phyloP scores from a whole-genome alignment of 2,329 filamentous ascomycete species.

The Talaromyces sp. region DNA sequence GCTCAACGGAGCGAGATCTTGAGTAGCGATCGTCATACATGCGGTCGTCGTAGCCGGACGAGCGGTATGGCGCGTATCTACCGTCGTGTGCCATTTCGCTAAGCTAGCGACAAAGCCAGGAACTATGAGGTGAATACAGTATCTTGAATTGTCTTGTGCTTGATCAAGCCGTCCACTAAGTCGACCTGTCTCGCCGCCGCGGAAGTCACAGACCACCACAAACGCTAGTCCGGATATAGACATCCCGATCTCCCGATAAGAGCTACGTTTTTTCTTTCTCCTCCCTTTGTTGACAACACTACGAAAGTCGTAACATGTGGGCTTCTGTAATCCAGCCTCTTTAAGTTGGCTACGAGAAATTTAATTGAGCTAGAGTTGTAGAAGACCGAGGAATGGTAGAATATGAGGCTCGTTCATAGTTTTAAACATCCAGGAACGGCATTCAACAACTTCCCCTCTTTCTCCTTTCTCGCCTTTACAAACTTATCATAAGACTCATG shows the following conservation, averaged over 20 bases:
- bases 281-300: no score
- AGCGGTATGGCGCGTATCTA: constrained; percentile 27
- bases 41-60: constrained; percentile 32
- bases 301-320: no score
- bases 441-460: neutral
- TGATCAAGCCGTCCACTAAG: neutral
- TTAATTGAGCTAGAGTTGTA: no score
- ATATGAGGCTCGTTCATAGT: no score
- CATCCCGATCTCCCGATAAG: neutral
- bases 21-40: constrained; percentile 48
- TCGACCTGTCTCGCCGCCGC: neutral
- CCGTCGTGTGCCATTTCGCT: constrained; percentile 25
- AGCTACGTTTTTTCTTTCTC: no score
- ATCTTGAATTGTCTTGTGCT: neutral
- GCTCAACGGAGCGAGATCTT: constrained; percentile 38
- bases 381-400: neutral
- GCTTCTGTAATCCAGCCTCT: no score
- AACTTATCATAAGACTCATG: no score
- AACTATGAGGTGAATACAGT: neutral
- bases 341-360: no score
- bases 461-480: neutral
- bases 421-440: no score
- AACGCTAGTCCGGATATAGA: neutral
- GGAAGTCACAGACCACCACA: neutral
- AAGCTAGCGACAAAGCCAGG: neutral